Percentiles rank a stretch among this genome's conserved stretches.
These are phyloP conservation scores for Solanum sitiens DNA, from an alignment of 257 asterid species.

Conservation along the genomic window DNA sequence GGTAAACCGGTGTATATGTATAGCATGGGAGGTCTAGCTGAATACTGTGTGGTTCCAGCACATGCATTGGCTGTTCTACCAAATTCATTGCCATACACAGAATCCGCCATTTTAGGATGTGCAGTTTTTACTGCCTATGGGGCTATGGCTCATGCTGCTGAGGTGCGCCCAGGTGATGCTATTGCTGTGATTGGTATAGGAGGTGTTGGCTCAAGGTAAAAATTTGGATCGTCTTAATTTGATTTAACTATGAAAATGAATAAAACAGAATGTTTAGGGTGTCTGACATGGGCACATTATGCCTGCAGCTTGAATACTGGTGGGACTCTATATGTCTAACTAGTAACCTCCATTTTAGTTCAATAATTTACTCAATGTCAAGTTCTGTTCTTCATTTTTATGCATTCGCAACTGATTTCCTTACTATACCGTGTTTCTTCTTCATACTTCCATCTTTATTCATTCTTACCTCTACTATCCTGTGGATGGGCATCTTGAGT, in stretches of 20 bases:
- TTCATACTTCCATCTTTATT: background rate
- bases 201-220: slow-evolving; percentile 97
- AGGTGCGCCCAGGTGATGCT: slow-evolving; percentile 83
- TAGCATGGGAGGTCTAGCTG: slow-evolving; percentile 99
- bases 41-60: slow-evolving; percentile 94
- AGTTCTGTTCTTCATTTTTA: background rate
- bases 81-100: slow-evolving; percentile 75
- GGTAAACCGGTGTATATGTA: slow-evolving; percentile 96
- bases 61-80: slow-evolving; percentile 72
- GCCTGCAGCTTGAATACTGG: background rate
- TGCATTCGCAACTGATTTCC: background rate
- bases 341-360: background rate
- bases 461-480: background rate
- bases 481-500: background rate
- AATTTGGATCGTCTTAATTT: background rate
- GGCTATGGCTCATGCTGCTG: slow-evolving; percentile 98
- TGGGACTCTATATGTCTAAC: background rate
- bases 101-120: slow-evolving; percentile 92
- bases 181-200: slow-evolving; percentile 96
- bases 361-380: background rate
- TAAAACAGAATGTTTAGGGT: background rate
- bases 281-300: background rate
- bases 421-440: background rate
- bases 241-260: background rate
- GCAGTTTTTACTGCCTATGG: slow-evolving; percentile 99